A percentile compares a stretch with the other conserved stretches of the same genome.
Conservation (phyloP, 306 rosid species). For the Vicia villosa region DNA sequence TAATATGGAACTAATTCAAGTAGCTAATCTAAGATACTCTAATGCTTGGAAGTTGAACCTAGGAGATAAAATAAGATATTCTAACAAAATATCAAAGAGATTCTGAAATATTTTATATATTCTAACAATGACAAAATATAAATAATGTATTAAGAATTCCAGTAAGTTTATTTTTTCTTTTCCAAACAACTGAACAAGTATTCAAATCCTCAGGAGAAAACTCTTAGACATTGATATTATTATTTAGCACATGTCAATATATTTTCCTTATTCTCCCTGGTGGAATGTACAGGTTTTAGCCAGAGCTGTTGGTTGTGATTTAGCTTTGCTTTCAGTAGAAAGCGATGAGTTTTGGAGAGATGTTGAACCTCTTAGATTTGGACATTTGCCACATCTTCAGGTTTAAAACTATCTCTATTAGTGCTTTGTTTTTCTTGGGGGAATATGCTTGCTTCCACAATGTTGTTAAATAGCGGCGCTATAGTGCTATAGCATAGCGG, state of each 20-base stretch:
- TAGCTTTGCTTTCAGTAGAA: constrained; percentile 97
- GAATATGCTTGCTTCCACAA: constrained; percentile 13
- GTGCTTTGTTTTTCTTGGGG: neutral
- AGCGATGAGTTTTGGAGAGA: constrained; percentile 89
- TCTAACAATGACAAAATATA: constrained; percentile 11
- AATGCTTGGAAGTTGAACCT: neutral
- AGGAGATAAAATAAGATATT: neutral
- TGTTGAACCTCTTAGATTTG: constrained; percentile 79
- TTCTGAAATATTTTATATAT: neutral
- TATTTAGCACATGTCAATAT: constrained; percentile 13
- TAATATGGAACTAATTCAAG: neutral
- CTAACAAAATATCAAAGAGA: neutral
- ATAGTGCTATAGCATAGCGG: no score
- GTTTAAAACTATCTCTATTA: constrained; percentile 43
- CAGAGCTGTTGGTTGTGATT: constrained; percentile 89
- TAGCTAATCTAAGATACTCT: neutral
- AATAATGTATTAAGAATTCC: neutral
- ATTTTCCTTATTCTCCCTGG: constrained; percentile 45
- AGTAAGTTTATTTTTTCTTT: neutral
- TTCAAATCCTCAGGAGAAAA: constrained; percentile 8
- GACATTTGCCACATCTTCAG: constrained; percentile 96
- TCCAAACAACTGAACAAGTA: neutral
- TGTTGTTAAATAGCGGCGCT: no score
- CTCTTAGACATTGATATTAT: constrained; percentile 17
- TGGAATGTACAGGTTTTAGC: constrained; percentile 82